phyloP scores from a whole-genome alignment of 805 yeast genomes.

The Pichia paraexigua region DNA sequence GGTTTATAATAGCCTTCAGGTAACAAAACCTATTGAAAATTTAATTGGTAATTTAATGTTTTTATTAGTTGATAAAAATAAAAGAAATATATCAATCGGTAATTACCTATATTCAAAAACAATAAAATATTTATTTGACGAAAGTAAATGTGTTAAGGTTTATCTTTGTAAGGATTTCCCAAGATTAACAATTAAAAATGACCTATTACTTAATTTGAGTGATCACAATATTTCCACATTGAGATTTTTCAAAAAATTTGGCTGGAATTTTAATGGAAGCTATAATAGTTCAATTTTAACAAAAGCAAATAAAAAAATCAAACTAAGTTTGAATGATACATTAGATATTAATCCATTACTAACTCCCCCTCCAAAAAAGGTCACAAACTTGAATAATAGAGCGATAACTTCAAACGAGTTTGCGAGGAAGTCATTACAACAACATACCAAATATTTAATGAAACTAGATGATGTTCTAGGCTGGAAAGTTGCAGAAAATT shows the following conservation, averaged over 20 bases:
- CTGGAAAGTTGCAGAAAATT: slow-evolving; percentile 50
- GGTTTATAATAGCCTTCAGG: slow-evolving; percentile 30
- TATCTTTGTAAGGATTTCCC: slow-evolving; percentile 51
- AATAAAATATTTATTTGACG: slow-evolving; percentile 15
- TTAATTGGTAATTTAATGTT: slow-evolving; percentile 27
- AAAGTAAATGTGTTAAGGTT: slow-evolving; percentile 28
- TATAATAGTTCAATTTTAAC: slow-evolving; percentile 34
- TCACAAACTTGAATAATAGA: too few species aligned
- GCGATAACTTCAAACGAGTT: not conserved
- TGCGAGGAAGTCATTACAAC: not conserved
- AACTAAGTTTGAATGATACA: not conserved
- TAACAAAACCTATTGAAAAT: slow-evolving; percentile 24
- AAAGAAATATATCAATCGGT: slow-evolving; percentile 19
- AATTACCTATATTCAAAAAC: slow-evolving; percentile 2
- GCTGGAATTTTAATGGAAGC: slow-evolving; percentile 36
- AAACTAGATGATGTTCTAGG: slow-evolving; percentile 29
- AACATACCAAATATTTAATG: slow-evolving; percentile 27
- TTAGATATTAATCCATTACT: slow-evolving; percentile 1
- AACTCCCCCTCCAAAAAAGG: too few species aligned
- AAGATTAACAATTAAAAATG: slow-evolving; percentile 45
- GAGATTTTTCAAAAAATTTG: slow-evolving; percentile 32
- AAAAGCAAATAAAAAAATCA: not conserved
- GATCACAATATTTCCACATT: slow-evolving; percentile 28
- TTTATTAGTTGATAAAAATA: slow-evolving; percentile 36
- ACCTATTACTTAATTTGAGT: slow-evolving; percentile 48